phyloP scores from a whole-genome alignment of 2,329 filamentous ascomycete genomes.

The Waltergamsia citrina region DNA sequence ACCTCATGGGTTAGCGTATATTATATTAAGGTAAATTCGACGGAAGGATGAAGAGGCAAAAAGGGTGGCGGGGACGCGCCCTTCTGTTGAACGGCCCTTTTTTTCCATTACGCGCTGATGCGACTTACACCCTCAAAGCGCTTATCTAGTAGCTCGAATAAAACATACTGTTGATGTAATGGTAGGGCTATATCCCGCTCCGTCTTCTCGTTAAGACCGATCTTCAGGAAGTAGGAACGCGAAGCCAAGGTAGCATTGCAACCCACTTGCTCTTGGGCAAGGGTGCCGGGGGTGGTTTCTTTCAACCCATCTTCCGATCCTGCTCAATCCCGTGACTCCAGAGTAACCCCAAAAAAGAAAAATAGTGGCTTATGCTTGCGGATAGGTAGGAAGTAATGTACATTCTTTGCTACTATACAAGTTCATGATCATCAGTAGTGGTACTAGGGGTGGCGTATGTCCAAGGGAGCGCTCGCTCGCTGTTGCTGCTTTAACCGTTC shows the following conservation, averaged over 20 bases:
- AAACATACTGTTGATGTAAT: too few relatives aligned
- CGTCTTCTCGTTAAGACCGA: neutral
- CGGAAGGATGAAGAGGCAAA: too few relatives aligned
- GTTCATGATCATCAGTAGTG: neutral
- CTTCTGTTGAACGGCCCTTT: too few relatives aligned
- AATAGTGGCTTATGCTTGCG: neutral
- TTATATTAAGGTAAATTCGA: too few relatives aligned
- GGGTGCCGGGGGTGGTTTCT: neutral
- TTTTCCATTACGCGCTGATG: too few relatives aligned
- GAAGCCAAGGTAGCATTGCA: neutral
- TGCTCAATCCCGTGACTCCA: neutral
- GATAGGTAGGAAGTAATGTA: neutral
- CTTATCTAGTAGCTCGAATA: too few relatives aligned
- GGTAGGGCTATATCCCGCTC: too few relatives aligned
- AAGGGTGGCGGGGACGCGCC: too few relatives aligned
- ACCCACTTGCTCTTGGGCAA: neutral
- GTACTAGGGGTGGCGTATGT: neutral
- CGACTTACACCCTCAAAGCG: too few relatives aligned
- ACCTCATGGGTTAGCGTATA: too few relatives aligned
- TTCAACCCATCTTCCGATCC: neutral
- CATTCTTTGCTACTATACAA: conserved; percentile 3
- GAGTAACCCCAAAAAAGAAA: neutral
- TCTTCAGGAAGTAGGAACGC: neutral
- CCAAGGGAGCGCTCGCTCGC: neutral
- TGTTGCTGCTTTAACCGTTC: conserved; percentile 43